These are phyloP conservation scores for Clavispora phyllophila DNA, from an alignment of 805 yeast species.

Conservation along the genomic window DNA sequence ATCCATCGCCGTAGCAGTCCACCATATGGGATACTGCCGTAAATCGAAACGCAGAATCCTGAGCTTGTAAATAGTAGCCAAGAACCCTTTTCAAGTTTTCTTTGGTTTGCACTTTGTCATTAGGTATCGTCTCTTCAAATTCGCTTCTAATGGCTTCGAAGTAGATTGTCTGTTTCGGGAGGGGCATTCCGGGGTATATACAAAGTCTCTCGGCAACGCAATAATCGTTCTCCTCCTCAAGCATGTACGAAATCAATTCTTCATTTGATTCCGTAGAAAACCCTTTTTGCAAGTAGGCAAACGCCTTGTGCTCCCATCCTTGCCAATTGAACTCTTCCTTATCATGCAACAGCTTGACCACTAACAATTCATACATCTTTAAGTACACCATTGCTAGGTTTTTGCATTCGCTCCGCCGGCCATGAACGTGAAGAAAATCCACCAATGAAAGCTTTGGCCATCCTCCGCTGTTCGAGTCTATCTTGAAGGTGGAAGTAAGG, in stretches of 20 bases:
- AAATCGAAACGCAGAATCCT: constrained; percentile 6
- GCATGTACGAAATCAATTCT: constrained; percentile 2
- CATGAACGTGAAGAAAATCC: constrained; percentile 26
- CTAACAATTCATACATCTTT: constrained; percentile 30
- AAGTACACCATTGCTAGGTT: constrained; percentile 25
- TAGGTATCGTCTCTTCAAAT: neutral
- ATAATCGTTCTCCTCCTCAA: constrained; percentile 23
- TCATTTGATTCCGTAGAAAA: neutral
- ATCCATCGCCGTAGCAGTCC: constrained; percentile 16
- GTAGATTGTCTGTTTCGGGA: constrained; percentile 17
- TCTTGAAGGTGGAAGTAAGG: constrained; percentile 22
- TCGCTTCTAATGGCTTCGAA: constrained; percentile 1
- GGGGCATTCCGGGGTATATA: constrained; percentile 17
- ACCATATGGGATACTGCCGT: constrained; percentile 27
- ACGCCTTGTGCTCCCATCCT: neutral
- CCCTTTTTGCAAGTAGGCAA: neutral
- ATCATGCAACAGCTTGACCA: constrained; percentile 2
- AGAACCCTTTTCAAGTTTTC: constrained; percentile 14
- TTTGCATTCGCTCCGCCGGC: constrained; percentile 23
- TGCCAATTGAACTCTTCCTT: neutral
- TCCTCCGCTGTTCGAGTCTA: constrained; percentile 19
- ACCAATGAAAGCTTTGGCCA: constrained; percentile 40
- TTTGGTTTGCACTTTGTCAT: constrained; percentile 1
- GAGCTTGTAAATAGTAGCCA: constrained; percentile 13
- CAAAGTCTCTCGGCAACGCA: constrained; percentile 32